Conservation (phyloP, 768 basidiomycete genomes). For the Sistotremastrum niveocremeum region DNA sequence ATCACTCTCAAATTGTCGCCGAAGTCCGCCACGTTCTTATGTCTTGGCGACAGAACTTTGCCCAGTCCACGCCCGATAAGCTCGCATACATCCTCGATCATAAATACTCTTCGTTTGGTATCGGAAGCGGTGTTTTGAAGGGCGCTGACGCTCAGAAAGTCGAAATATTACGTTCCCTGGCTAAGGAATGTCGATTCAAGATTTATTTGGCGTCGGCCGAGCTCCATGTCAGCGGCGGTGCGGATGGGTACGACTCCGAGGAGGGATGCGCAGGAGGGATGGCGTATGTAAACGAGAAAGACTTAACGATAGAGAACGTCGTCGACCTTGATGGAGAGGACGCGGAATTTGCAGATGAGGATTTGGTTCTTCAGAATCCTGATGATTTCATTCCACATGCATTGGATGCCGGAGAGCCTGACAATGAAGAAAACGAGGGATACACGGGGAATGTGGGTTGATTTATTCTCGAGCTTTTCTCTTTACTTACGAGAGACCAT, state of each 20-base stretch:
- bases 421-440: constrained; percentile 25
- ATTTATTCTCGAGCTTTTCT: not conserved
- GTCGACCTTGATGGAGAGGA: constrained; percentile 10
- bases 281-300: not conserved
- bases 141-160: constrained; percentile 25
- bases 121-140: constrained; percentile 16
- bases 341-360: constrained; percentile 1
- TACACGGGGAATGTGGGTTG: constrained; percentile 28
- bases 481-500: not conserved
- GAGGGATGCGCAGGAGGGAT: not conserved
- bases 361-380: constrained; percentile 10
- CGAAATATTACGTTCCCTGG: constrained; percentile 18
- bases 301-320: constrained; percentile 16
- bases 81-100: constrained; percentile 23
- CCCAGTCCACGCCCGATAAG: constrained; percentile 6
- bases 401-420: constrained; percentile 21
- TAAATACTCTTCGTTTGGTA: constrained; percentile 17
- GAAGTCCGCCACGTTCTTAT: constrained; percentile 21
- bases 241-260: constrained; percentile 2
- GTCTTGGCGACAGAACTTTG: constrained; percentile 18
- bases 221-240: constrained; percentile 12
- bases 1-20: constrained; percentile 6
- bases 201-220: constrained; percentile 24
- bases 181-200: constrained; percentile 20
- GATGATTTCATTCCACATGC: constrained; percentile 20